Evolutionary conservation across 441 rosid species (phyloP).

Genomic region (Pelargonium cotyledonis): DNA sequence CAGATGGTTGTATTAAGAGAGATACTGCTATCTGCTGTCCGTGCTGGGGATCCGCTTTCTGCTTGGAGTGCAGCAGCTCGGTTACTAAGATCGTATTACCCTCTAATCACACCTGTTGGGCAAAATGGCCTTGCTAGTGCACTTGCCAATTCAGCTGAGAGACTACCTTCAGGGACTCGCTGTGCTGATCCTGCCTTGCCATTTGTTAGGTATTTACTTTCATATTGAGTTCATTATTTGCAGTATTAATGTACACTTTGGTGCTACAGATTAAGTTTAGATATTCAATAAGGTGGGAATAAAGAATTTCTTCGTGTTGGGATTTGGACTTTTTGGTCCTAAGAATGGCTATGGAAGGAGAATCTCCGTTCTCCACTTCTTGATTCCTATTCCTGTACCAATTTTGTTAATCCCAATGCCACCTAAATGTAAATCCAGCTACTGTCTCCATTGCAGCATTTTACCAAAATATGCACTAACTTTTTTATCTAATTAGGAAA

Average conservation of each 20-base stretch:
- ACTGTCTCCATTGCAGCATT: neutral
- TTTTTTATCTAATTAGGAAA: neutral
- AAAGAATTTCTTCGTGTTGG: too few species aligned
- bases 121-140: conserved; percentile 96
- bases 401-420: too few species aligned
- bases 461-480: neutral
- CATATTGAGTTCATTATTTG: neutral
- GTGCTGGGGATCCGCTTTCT: conserved; percentile 94
- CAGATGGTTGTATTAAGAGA: conserved; percentile 99
- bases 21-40: conserved; percentile 91
- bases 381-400: too few species aligned
- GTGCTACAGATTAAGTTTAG: neutral
- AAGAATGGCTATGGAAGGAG: too few species aligned
- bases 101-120: conserved; percentile 91
- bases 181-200: conserved; percentile 97
- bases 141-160: conserved; percentile 75
- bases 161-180: conserved; percentile 91
- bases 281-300: too few species aligned
- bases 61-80: conserved; percentile 99
- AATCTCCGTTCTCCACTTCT: too few species aligned
- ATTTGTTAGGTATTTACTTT: conserved; percentile 61
- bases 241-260: neutral
- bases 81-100: conserved; percentile 84
- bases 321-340: too few species aligned
- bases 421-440: neutral